These are phyloP conservation scores for Teunomyces panamensis DNA, from an alignment of 805 yeast species.

Conservation along the genomic window DNA sequence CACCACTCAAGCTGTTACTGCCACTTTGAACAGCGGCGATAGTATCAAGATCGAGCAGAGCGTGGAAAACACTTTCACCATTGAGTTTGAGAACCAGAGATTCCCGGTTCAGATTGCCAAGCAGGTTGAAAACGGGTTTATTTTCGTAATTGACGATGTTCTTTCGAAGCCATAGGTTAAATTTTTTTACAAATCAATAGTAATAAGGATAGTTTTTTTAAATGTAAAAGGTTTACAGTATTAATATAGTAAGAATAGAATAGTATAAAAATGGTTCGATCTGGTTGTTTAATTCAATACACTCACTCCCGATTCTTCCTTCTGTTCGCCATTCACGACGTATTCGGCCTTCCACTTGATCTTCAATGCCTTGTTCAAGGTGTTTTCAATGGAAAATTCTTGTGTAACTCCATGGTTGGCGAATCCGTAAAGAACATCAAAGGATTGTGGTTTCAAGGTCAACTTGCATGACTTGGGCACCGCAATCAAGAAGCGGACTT, in stretches of 20 bases:
- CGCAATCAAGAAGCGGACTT: conserved; percentile 62
- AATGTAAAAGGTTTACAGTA: too few relatives aligned
- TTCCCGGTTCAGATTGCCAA: conserved; percentile 23
- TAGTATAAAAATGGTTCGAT: not conserved
- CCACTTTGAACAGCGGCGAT: conserved; percentile 20
- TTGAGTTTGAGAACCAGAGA: conserved; percentile 18
- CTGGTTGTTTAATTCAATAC: conserved; percentile 10
- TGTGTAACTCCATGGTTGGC: conserved; percentile 53
- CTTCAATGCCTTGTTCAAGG: conserved; percentile 44
- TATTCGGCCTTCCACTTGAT: conserved; percentile 75
- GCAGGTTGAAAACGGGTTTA: conserved; percentile 38
- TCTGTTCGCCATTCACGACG: conserved; percentile 42
- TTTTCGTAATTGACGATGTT: conserved; percentile 35
- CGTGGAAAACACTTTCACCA: conserved; percentile 6
- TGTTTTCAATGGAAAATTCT: conserved; percentile 39
- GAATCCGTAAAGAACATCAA: conserved; percentile 48
- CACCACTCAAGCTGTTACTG: conserved; percentile 12
- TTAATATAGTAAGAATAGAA: not conserved
- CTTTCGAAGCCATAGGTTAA: conserved; percentile 22
- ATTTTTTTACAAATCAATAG: not conserved
- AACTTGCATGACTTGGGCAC: conserved; percentile 64
- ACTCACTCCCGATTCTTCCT: conserved; percentile 58
- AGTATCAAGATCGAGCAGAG: conserved; percentile 19
- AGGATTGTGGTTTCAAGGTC: conserved; percentile 60
- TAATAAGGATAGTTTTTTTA: not conserved